Evolutionary conservation across 139 green algal genomes (phyloP).

Genomic region (Protoeuglena noctilucae): DNA sequence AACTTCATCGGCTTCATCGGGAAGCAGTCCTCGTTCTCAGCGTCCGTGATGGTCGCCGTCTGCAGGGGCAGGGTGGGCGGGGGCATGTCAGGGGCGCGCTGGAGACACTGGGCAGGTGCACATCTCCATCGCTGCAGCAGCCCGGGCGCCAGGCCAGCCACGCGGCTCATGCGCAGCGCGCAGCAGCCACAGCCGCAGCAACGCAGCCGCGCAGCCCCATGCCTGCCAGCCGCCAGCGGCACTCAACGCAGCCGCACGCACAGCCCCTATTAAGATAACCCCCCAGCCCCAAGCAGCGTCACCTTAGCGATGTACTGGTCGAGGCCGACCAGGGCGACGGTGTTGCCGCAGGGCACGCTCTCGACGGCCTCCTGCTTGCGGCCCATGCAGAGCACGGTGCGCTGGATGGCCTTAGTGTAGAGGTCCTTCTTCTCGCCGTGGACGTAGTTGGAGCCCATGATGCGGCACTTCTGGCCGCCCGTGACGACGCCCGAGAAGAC

Average conservation of each 20-base stretch:
- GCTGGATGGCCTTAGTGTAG: conserved; percentile 95
- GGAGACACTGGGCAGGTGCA: too few species aligned
- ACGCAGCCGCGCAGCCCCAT: too few species aligned
- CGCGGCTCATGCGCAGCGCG: too few species aligned
- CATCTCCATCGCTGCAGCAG: too few species aligned
- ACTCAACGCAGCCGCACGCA: too few species aligned
- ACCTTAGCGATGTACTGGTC: conserved; percentile 99
- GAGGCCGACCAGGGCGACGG: conserved; percentile 90
- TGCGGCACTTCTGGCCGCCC: conserved; percentile 92
- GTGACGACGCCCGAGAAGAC: conserved; percentile 84
- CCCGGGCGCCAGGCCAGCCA: too few species aligned
- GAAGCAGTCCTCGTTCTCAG: conserved; percentile 73
- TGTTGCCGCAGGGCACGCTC: conserved; percentile 97
- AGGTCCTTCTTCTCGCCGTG: conserved; percentile 98
- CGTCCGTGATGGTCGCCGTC: conserved; percentile 86
- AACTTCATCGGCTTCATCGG: conserved; percentile 99
- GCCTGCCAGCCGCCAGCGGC: too few species aligned
- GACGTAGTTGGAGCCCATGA: conserved; percentile 97
- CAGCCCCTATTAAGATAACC: too few species aligned
- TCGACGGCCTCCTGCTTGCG: conserved; percentile 92
- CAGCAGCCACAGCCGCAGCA: too few species aligned
- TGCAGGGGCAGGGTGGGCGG: too few species aligned
- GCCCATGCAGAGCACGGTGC: conserved; percentile 99
- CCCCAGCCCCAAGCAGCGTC: too few species aligned
- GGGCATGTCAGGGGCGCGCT: too few species aligned